These are phyloP conservation scores for Leptosphaerulina australis DNA, from an alignment of 2,329 filamentous ascomycete genomes.

Conservation along the genomic window DNA sequence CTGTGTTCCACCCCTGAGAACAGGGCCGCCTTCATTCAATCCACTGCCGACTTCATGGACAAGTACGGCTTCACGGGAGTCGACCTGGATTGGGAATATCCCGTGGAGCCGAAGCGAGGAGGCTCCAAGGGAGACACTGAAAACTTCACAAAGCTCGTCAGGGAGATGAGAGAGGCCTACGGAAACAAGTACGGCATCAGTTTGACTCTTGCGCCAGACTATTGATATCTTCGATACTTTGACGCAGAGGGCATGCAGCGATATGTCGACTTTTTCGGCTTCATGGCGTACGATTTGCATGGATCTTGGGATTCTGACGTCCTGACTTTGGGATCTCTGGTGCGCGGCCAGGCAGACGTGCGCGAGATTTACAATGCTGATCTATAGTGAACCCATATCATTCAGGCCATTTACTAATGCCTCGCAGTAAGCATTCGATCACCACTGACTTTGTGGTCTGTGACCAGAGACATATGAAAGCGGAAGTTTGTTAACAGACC, in stretches of 20 bases:
- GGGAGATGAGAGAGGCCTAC: not conserved
- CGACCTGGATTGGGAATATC: slow-evolving; percentile 56
- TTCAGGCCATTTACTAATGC: too few species aligned
- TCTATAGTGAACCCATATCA: too few species aligned
- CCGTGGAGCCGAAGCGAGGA: slow-evolving; percentile 16
- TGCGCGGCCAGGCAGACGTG: not conserved
- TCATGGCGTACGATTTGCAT: slow-evolving; percentile 57
- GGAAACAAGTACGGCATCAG: not conserved
- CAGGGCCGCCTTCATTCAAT: slow-evolving; percentile 46
- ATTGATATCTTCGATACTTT: slow-evolving; percentile 35
- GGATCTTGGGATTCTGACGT: slow-evolving; percentile 30
- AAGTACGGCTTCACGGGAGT: slow-evolving; percentile 54
- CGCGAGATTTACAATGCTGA: slow-evolving; percentile 42
- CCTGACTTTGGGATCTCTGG: not conserved
- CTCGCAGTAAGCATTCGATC: too few species aligned
- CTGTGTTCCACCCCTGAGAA: slow-evolving; percentile 35
- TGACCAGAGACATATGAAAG: slow-evolving; percentile 23
- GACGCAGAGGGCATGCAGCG: slow-evolving; percentile 21
- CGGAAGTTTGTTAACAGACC: not conserved
- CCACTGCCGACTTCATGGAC: slow-evolving; percentile 49
- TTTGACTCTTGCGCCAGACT: not conserved
- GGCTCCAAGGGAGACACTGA: not conserved
- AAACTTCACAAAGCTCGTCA: not conserved
- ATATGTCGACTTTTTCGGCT: slow-evolving; percentile 50
- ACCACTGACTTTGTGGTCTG: too few species aligned